A percentile compares a stretch with the other conserved stretches of the same genome.
These are phyloP conservation scores for Penicillium sp. DNA, from an alignment of 2,329 filamentous ascomycete genomes.

Conservation along the genomic window DNA sequence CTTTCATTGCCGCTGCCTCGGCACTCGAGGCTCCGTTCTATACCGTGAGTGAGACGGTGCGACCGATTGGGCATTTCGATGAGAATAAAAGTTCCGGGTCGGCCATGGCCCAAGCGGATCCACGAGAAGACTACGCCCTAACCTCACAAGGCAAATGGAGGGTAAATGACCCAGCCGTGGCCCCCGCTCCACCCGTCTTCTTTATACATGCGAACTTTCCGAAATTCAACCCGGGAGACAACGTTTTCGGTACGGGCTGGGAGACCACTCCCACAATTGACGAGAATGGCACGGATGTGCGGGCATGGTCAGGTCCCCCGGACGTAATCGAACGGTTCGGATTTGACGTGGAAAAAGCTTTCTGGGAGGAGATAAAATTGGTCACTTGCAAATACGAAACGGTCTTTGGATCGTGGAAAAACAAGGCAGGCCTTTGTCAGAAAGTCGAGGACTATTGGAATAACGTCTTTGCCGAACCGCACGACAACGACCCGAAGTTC, in stretches of 20 bases:
- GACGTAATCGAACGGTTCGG: slow-evolving; percentile 38
- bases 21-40: slow-evolving; percentile 37
- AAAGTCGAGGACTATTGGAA: slow-evolving; percentile 35
- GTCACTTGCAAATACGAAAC: slow-evolving; percentile 40
- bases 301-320: slow-evolving; percentile 37
- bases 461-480: slow-evolving; percentile 35
- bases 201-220: slow-evolving; percentile 45
- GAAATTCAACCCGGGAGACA: slow-evolving; percentile 42
- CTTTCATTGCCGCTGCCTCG: slow-evolving; percentile 36
- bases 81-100: slow-evolving; percentile 32
- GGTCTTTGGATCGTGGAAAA: slow-evolving; percentile 35
- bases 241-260: slow-evolving; percentile 39
- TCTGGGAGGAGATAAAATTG: slow-evolving; percentile 44
- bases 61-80: slow-evolving; percentile 33
- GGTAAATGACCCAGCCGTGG: slow-evolving; percentile 32
- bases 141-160: slow-evolving; percentile 34
- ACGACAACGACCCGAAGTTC: slow-evolving; percentile 35
- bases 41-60: slow-evolving; percentile 37
- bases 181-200: slow-evolving; percentile 34
- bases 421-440: slow-evolving; percentile 31
- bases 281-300: slow-evolving; percentile 35
- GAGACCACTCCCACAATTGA: slow-evolving; percentile 39
- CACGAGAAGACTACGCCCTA: slow-evolving; percentile 37
- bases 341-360: slow-evolving; percentile 38
- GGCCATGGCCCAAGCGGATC: slow-evolving; percentile 41